Evolutionary conservation across 73 alveolate species (phyloP).

Genomic region (Paramecium biaurelia): DNA sequence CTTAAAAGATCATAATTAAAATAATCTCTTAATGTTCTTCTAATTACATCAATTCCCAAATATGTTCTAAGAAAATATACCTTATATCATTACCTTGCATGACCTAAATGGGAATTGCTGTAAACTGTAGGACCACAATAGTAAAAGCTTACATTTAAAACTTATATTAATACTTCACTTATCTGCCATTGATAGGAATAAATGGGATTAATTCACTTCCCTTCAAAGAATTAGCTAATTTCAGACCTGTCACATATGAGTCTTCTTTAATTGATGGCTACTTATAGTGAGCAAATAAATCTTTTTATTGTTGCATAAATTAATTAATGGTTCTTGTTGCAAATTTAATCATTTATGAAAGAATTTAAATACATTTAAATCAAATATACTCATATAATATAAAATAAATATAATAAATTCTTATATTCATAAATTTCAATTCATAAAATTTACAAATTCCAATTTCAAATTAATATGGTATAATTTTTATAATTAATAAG

Average conservation of each 20-base stretch:
- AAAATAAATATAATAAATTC: not conserved
- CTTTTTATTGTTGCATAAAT: slow-evolving; percentile 11
- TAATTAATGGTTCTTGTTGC: slow-evolving; percentile 19
- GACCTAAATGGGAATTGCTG: slow-evolving; percentile 99
- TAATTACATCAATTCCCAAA: slow-evolving; percentile 93
- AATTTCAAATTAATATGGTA: not conserved
- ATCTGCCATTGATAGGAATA: slow-evolving; percentile 55
- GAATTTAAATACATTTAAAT: not conserved
- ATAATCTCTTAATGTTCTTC: slow-evolving; percentile 86
- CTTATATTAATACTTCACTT: slow-evolving; percentile 10
- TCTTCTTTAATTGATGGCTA: not conserved
- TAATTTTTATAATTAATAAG: not conserved
- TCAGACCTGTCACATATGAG: slow-evolving; percentile 1
- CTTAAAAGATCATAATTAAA: slow-evolving; percentile 87
- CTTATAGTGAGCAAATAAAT: slow-evolving; percentile 48
- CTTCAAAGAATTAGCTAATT: not conserved
- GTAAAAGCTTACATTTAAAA: slow-evolving; percentile 29
- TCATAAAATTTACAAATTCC: not conserved
- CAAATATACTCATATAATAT: not conserved
- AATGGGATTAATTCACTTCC: slow-evolving; percentile 47
- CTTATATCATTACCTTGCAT: slow-evolving; percentile 82
- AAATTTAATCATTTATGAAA: not conserved
- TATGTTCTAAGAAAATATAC: slow-evolving; percentile 79
- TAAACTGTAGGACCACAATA: slow-evolving; percentile 75
- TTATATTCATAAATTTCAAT: not conserved